Evolutionary conservation across 805 yeast genomes (phyloP), one percentile per base, ranked within the genome.

Genomic region (Yamadazyma kitorensis): DNA sequence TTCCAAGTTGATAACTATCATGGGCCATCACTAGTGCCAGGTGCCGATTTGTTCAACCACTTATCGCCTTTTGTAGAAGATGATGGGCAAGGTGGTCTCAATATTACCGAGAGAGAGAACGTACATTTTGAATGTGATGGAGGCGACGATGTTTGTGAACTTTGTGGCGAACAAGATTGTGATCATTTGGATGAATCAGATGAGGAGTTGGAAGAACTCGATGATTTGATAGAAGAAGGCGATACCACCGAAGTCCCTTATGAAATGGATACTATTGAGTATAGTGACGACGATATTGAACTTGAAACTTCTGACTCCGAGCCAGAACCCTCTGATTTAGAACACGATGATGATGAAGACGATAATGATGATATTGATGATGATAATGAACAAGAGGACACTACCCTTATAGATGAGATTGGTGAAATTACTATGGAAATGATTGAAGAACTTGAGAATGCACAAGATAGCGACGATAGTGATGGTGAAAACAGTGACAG

Each of bases 1-100:
- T 89, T 91, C 54, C 80, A 78, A 25, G 76, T 89, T 18, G 98
- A 91, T 55, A 68, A 69, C 31, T 88, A 57, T 52, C 86, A 82
- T 47, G 84, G 79, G 20, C 67, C 81, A 19, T 86, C 85, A 0
- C 61, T 91, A 31, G 95, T 89, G 16, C 96, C 97, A 0, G 86
- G 88, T 11, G 97, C 96, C 0, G 96, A 89, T 58, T 61, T 91
- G 22, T 86, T 88, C 60, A 89, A 89, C 46, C 96, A 88, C 51
- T 54, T 62, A 26, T 55, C 68, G 5, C 70, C 78, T 57, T 22
- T 34, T 5, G 15, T 45, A 5, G 27, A 33, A 9, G 36, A 38
- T 9, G n/a, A n/a, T n/a, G n/a, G n/a, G n/a, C n/a, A n/a, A n/a
- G 33, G 30, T 3, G 31, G 42, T 5, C 50, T 37, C 12, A 37